phyloP scores from a whole-genome alignment of 805 yeast genomes.

The Kodamaea lidongshanica region DNA sequence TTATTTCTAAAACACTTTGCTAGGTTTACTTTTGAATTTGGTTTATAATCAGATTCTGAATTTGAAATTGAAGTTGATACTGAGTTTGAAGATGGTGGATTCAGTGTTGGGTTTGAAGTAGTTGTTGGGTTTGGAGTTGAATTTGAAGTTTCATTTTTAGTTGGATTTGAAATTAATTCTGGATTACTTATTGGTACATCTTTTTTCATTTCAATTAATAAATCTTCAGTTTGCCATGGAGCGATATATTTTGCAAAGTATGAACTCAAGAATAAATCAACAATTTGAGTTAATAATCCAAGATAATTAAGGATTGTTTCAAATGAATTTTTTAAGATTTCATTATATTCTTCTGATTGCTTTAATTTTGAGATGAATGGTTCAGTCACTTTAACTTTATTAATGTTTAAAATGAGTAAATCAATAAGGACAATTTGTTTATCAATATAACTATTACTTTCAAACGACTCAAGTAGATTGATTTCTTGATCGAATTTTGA shows the following conservation, averaged over 20 bases:
- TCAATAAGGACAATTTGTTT: constrained; percentile 37
- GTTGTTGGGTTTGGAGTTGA: too few relatives aligned
- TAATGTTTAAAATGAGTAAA: constrained; percentile 42
- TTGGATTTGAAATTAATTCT: not conserved
- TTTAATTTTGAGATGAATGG: constrained; percentile 39
- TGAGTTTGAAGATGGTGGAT: not conserved
- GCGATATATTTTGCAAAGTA: constrained; percentile 11
- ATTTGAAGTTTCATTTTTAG: not conserved
- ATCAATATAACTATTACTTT: constrained; percentile 14
- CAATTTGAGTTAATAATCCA: constrained; percentile 29
- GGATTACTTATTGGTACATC: too few relatives aligned
- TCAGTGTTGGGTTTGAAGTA: not conserved
- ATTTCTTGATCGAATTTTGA: constrained; percentile 38
- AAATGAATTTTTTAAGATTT: constrained; percentile 32
- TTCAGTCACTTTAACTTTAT: constrained; percentile 46
- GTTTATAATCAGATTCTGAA: constrained; percentile 1
- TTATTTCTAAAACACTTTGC: constrained; percentile 33
- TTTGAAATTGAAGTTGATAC: too few relatives aligned
- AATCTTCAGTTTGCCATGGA: constrained; percentile 2
- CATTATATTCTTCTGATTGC: constrained; percentile 19
- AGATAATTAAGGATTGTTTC: constrained; percentile 34
- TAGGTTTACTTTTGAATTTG: constrained; percentile 12
- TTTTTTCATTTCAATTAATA: not conserved
- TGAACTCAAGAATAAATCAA: constrained; percentile 22
- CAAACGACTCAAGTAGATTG: constrained; percentile 25